These are phyloP conservation scores for Oryza glaberrima DNA, from an alignment of 176 grass and related monocot species.

Conservation along the genomic window DNA sequence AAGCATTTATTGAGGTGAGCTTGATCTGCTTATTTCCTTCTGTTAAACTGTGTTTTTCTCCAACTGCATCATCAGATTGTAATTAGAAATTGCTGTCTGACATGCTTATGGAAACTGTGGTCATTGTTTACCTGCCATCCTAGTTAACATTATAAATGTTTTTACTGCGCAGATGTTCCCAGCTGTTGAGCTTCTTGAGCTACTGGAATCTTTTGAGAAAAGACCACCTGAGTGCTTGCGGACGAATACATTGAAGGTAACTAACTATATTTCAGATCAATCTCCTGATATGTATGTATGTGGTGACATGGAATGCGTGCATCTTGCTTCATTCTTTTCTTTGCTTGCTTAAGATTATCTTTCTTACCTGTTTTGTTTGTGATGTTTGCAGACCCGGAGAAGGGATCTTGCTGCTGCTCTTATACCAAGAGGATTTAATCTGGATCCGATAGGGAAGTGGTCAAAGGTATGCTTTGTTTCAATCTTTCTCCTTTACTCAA, in stretches of 20 bases:
- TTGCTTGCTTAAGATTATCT: constrained; percentile 10
- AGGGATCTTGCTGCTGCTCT: constrained; percentile 98
- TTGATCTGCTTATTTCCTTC: neutral
- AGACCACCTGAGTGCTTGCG: constrained; percentile 85
- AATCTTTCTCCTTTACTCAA: neutral
- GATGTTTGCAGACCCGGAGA: constrained; percentile 67
- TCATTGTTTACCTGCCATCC: neutral
- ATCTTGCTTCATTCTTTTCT: neutral
- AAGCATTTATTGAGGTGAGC: constrained; percentile 77
- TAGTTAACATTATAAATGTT: constrained; percentile 19
- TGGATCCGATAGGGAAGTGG: constrained; percentile 97
- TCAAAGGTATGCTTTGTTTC: constrained; percentile 75
- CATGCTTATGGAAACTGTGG: constrained; percentile 5
- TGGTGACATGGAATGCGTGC: neutral
- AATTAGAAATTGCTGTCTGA: constrained; percentile 21
- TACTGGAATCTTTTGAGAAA: constrained; percentile 95
- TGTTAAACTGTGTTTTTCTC: constrained; percentile 4
- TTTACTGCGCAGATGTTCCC: constrained; percentile 75
- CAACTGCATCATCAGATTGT: neutral
- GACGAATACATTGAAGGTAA: constrained; percentile 95
- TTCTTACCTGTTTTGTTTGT: neutral
- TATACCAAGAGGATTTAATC: constrained; percentile 97
- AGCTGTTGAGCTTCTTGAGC: constrained; percentile 86
- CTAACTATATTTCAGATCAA: constrained; percentile 36
- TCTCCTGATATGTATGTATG: constrained; percentile 5